Evolutionary conservation across 768 basidiomycete genomes (phyloP), one percentile per base, ranked within the genome.

Genomic region (Suillus fuscotomentosus): DNA sequence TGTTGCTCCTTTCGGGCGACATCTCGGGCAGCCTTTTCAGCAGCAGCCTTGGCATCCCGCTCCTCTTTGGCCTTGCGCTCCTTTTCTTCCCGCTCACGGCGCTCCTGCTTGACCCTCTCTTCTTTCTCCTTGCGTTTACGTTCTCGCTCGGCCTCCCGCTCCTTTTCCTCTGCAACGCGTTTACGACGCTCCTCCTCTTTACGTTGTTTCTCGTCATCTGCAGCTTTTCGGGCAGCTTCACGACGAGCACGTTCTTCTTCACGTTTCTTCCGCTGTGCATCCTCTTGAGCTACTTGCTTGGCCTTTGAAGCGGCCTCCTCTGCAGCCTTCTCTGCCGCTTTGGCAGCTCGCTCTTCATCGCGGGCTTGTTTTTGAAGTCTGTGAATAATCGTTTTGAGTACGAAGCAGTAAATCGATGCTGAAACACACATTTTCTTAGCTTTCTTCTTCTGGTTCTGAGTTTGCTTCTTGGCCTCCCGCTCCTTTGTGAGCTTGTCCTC

Each of bases 361-460:
- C 97, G 97, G 50, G 90, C 92, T 68, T 86, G 82, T 77, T 97
- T 97, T 80, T 97, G 95, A 75, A 86, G 87, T 80, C 96, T 98
- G 69, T 48, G 47, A 60, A 66, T 61, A 31, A 39, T 57, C 59
- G 59, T 66, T 22, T 50, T 50, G 57, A 38, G 59, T 42, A 64
- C 8, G 36, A 62, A 27, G 9, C 60, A 17, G 27, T 22, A 60
- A 38, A 27, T 31, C 20, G 71, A 66, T 11, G 71, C 83, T 56
- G 54, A 68, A 62, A 72, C 82, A 61, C 69, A 97, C 95, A 82
- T 89, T 85, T 95, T 95, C 82, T 98, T 98, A 78, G 98, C 97
- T 84, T 98, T 99, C 85, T 97, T 99, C 85, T 96, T 96, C 85
- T 97, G 95, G 79, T 94, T 93, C 67, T 89, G 91, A 75, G 92